Conservation (phyloP, 805 yeast species). For the Lipomyces yamadae region DNA sequence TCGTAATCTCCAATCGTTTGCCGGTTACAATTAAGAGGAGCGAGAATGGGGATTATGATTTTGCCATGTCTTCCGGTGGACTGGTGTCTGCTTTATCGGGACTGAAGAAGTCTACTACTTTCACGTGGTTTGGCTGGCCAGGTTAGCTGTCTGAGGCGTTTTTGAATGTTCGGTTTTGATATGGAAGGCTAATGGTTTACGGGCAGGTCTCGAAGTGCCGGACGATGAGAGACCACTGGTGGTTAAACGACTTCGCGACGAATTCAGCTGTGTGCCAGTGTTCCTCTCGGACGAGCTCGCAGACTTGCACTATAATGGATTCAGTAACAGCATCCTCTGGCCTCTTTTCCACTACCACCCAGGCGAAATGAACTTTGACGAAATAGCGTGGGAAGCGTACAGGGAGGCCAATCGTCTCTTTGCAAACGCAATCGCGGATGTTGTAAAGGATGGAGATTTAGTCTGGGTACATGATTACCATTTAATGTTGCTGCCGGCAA, state of each 20-base stretch:
- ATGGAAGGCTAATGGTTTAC: not conserved
- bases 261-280: constrained; percentile 89
- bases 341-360: constrained; percentile 98
- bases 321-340: constrained; percentile 93
- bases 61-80: constrained; percentile 96
- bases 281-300: constrained; percentile 87
- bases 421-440: constrained; percentile 71
- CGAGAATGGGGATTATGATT: constrained; percentile 68
- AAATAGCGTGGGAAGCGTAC: constrained; percentile 96
- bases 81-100: constrained; percentile 95
- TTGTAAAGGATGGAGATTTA: constrained; percentile 78
- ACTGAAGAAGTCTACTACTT: constrained; percentile 75
- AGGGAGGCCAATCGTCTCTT: constrained; percentile 87
- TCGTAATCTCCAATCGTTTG: constrained; percentile 91
- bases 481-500: constrained; percentile 89
- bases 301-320: constrained; percentile 95
- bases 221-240: constrained; percentile 72
- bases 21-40: constrained; percentile 88
- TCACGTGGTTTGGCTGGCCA: constrained; percentile 99
- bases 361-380: constrained; percentile 98
- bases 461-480: constrained; percentile 99
- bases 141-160: constrained; percentile 47
- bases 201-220: constrained; percentile 66
- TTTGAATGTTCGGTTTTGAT: not conserved
- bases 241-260: constrained; percentile 67